Evolutionary conservation across 306 rosid genomes (phyloP), one percentile per base, ranked within the genome.

Genomic region (Ziziphus jujuba): DNA sequence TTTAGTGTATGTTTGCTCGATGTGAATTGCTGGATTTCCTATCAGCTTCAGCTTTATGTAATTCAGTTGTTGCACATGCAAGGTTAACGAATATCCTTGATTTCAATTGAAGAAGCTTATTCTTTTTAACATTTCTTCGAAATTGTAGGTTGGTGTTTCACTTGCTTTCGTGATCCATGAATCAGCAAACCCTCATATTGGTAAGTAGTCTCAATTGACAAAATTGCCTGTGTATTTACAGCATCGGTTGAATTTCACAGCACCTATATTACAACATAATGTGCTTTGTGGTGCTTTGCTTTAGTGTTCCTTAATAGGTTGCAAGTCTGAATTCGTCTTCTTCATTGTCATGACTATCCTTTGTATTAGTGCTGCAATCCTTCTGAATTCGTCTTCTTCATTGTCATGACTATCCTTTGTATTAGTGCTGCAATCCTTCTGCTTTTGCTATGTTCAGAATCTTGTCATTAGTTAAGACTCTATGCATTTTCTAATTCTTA

Each of bases 101-200:
- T 20, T 24, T 43, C n/a, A 50, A 51, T 67, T 21, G 38, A 73
- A 72, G 69, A 64, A 66, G 34, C 64, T 74, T 43, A 61, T 44
- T 43, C 55, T 22, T 66, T 35, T 33, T 64, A 52, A 56, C 14
- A 9, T 60, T 61, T 57, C 61, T 74, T 60, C 82, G 72, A 28
- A 73, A 81, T 66, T 77, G 68, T 70, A 93, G 97, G 99, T 88
- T 79, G 95, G 99, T 61, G 85, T 75, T 67, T 85, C 99, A 2
- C 99, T 93, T 70, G 99, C 89, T 63, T 93, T 93, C 83, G 99
- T 93, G 73, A 90, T 88, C 78, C 91, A 90, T 40, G 99, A 93
- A 82, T 93, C 99, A 51, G 97, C 99, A 49, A 93, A 93, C 75
- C 99, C 97, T 60, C 99, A 93, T 79, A 80, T 93, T 78, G 99